Base-by-base conservation (phyloP, 208 protist species). In the Trypanosoma brucei region DNA sequence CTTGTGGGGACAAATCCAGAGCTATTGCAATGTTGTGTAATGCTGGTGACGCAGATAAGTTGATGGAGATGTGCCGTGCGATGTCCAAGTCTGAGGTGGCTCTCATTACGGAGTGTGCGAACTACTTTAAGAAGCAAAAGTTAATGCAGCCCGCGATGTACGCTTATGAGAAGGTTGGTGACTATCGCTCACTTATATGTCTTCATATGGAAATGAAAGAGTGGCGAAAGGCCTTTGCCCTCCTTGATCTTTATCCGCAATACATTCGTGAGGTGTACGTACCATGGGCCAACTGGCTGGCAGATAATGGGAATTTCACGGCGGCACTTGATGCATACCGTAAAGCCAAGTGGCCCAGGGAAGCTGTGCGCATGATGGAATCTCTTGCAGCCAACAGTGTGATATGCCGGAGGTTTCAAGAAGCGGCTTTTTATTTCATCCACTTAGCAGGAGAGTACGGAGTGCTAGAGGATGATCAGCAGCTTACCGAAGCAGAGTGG, bases 271-370 rank as follows among this genome's bases (percentile, higher is more conserved):
- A 95, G n/a, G 86, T 98, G 31, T 98, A 97, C 71, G 78, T 98
- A 52, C 97, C 97, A 59, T 98, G 98, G 81, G 97, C 97, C 6
- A 81, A 86, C n/a, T 98, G 95, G 93, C 81, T 99, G 44, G 93
- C 86, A 4, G 81, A 96, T 58, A 86, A 96, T 65, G 97, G 98
- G 53, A 73, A 83, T 48, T 99, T 99, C 67, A 94, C 98, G 49
- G 94, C 98, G 70, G 96, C 97, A 2, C 79, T 94, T 11, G 88
- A 96, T 66, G 93, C 95, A 0, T 98, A 96, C 75, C 80, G 86
- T 13, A 68, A 88, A 14, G 95, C 96, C 3, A 91, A 93, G 55
- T 85, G 83, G 82, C 91, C 92, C 1, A 77, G 89, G 62, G 82
- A 97, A 75, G 86, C 97, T 38, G 62, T 95, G 14, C 76, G 82